Base-by-base conservation (phyloP, 1,284 basidiomycete genomes). In the Trichosporon asahii region DNA sequence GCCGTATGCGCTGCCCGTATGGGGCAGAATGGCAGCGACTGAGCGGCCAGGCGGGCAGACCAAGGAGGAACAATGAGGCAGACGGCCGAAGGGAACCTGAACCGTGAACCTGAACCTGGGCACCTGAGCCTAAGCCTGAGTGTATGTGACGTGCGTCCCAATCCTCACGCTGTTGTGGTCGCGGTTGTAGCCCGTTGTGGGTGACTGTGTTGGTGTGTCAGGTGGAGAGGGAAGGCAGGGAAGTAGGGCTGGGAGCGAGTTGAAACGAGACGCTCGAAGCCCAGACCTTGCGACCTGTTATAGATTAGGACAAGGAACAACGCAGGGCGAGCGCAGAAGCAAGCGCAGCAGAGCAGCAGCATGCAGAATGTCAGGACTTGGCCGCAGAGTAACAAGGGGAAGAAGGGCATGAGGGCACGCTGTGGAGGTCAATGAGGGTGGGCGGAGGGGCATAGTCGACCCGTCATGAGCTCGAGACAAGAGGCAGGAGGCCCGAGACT, bases 201-300 rank as follows among this genome's bases (percentile, higher is more conserved):
- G 29, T 35, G 60, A 21, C 33, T 33, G 64, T 46, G 40, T 23
- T 40, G 14, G 64, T 23, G 35, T 64, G 40, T 69, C 40, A 31
- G 68, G 69, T 15, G 14, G 68, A 7, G 74, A 75, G 27, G 68
- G 64, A 31, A 76, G 64, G 25, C 75, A 74, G 0, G 72, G 73
- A 23, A 37, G 53, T 2, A 37, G 37, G 64, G 40, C 27, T 33
- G 49, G 49, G 21, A 53, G 44, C 60, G 63, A 68, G 37, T 33
- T 25, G 40, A 55, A 57, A 61, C 40, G 37, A 29, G 27, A 60
- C 29, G 27, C 7, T 31, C 29, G 27, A 31, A 61, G 57, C 57
- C 57, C 57, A 61, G 57, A 61, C 57, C 57, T 33, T 61, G 57
- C 57, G 18, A 61, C 29, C 29, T 29, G 15, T n/a, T 33, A 31